Evolutionary conservation across 306 rosid genomes (phyloP), one percentile per base, ranked within the genome.

Genomic region (Acacia acuminata): DNA sequence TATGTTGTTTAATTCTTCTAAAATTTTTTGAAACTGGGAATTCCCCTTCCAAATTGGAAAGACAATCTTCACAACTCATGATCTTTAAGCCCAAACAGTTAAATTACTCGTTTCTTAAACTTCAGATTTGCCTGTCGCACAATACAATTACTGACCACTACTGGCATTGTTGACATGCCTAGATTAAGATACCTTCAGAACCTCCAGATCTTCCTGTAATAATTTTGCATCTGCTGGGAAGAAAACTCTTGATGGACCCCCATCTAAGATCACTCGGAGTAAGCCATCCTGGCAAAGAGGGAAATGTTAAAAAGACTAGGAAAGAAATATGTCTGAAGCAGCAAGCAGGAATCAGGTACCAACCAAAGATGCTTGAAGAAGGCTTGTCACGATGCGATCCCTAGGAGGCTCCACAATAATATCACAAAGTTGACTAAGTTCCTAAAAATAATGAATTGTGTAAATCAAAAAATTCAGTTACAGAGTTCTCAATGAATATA

Each of bases 301-400:
- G 50, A 77, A 40, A 38, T 76, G 83, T 73, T 77, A 73, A 76
- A 51, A 66, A 77, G 65, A 82, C 61, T 25, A 64, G 36, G 34
- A 68, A 73, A 48, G 72, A 64, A 81, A 25, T 73, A 84, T 78
- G 51, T 68, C 24, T 79, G 51, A 78, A 66, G 73, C 63, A 27
- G 71, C 68, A 15, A 64, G 74, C 38, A 22, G 11, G 42, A 69
- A 20, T 69, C 63, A 76, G 84, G 78, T 79, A 84, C 82, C 71
- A 70, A 94, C 99, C 94, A 96, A 86, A 65, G 99, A 88, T 60
- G 99, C 99, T 79, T 96, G 99, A 90, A 96, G 99, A 78, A 96
- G 97, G 88, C 99, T 94, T 22, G 98, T 96, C 88, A 96, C 99
- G 43, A 96, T 84, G 72, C 89, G 98, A 87, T 96, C 99, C 88